phyloP scores from a whole-genome alignment of 495 filamentous ascomycete species.

The Hypoxylon intermedium region DNA sequence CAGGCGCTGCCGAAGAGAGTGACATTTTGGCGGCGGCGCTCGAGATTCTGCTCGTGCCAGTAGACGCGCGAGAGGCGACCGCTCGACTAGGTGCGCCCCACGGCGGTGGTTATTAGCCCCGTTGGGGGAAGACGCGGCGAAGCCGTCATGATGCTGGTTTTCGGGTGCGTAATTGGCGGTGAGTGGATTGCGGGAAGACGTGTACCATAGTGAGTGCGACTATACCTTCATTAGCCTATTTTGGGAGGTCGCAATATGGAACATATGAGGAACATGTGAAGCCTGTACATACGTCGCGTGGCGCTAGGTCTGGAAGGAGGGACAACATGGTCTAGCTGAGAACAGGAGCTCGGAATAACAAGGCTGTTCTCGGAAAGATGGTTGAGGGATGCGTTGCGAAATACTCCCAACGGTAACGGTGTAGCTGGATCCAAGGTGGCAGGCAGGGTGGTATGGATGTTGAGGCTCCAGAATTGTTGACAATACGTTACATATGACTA shows the following conservation, averaged over 20 bases:
- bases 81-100: conserved; percentile 44
- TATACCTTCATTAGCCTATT: conserved; percentile 40
- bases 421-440: too few relatives aligned
- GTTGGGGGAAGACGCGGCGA: conserved; percentile 24
- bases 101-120: conserved; percentile 34
- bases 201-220: conserved; percentile 77
- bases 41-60: conserved; percentile 70
- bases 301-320: conserved; percentile 73
- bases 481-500: conserved; percentile 22
- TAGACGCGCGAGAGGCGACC: conserved; percentile 65
- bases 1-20: conserved; percentile 77
- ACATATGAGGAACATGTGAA: neutral
- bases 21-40: conserved; percentile 73
- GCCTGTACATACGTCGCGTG: conserved; percentile 68
- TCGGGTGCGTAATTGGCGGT: conserved; percentile 26
- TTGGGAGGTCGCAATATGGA: conserved; percentile 21
- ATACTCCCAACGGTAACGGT: too few relatives aligned
- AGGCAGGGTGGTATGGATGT: conserved; percentile 11
- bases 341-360: conserved; percentile 23
- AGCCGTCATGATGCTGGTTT: conserved; percentile 14
- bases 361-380: too few relatives aligned
- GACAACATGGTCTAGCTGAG: conserved; percentile 61
- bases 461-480: conserved; percentile 30
- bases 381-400: too few relatives aligned
- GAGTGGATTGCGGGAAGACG: conserved; percentile 59